phyloP scores from a whole-genome alignment of 441 rosid genomes.

The Pelargonium citronellum region DNA sequence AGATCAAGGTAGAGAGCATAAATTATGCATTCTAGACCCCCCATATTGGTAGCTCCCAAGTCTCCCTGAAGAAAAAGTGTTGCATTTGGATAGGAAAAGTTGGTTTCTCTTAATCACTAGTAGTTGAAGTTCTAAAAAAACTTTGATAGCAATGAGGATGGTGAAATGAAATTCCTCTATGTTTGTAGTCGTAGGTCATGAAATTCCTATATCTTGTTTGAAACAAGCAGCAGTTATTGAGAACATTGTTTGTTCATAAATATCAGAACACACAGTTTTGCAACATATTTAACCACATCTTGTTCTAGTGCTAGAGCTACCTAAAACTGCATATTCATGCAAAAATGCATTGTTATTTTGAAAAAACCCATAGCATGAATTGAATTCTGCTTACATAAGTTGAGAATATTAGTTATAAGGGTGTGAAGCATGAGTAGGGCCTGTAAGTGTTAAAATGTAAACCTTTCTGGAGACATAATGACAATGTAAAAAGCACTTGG shows the following conservation, averaged over 20 bases:
- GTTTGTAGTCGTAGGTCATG: too few relatives aligned
- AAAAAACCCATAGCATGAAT: background rate
- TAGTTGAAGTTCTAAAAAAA: too few relatives aligned
- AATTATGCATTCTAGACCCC: too few relatives aligned
- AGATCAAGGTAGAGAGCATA: too few relatives aligned
- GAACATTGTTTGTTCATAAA: background rate
- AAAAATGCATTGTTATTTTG: background rate
- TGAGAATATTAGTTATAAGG: background rate
- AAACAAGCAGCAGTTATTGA: background rate
- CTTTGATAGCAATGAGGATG: too few relatives aligned
- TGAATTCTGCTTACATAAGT: background rate
- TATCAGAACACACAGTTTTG: background rate
- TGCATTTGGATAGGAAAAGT: too few relatives aligned
- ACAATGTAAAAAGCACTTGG: background rate
- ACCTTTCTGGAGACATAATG: conserved; percentile 7
- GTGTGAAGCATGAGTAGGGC: conserved; percentile 9
- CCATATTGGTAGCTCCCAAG: too few relatives aligned
- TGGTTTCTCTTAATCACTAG: too few relatives aligned
- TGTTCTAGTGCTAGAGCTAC: conserved; percentile 7
- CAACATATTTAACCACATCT: background rate
- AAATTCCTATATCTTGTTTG: background rate
- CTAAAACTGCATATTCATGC: background rate
- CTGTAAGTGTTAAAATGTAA: conserved; percentile 7
- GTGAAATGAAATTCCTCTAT: too few relatives aligned
- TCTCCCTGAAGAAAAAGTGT: too few relatives aligned